phyloP scores from a whole-genome alignment of 2,329 filamentous ascomycete genomes.

The Botryotinia globosa region DNA sequence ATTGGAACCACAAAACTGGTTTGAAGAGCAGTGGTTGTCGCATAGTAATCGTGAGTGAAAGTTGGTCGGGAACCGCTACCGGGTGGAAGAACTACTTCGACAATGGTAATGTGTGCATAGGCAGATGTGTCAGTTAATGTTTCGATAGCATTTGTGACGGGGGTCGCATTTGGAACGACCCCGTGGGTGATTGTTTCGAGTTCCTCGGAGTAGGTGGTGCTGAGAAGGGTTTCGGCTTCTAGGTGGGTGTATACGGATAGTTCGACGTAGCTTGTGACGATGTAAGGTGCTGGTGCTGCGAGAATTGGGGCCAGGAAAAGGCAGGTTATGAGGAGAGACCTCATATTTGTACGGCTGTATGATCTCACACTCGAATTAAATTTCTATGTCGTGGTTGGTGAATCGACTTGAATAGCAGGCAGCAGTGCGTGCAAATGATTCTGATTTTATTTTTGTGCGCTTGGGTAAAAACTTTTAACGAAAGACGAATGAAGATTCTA shows the following conservation, averaged over 20 bases:
- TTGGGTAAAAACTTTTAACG: not conserved
- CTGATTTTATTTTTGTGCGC: not conserved
- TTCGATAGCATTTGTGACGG: not conserved
- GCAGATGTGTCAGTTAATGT: not conserved
- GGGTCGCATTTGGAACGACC: not conserved
- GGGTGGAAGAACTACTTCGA: not conserved
- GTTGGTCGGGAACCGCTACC: not conserved
- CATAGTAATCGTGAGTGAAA: not conserved
- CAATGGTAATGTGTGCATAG: not conserved
- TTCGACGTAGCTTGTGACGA: constrained; percentile 28
- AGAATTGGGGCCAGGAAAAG: not conserved
- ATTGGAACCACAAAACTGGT: constrained; percentile 1
- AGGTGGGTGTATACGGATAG: constrained; percentile 25
- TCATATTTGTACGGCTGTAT: not conserved
- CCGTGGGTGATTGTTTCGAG: not conserved
- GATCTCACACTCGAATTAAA: not conserved
- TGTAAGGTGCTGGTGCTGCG: constrained; percentile 27
- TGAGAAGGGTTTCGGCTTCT: not conserved
- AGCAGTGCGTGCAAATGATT: not conserved
- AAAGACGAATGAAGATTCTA: not conserved
- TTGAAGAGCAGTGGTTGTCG: not conserved
- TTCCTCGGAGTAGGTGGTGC: not conserved
- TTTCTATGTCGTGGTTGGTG: not conserved
- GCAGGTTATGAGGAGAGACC: not conserved
- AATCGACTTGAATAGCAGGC: not conserved